A percentile compares a stretch with the other conserved stretches of the same genome.
phyloP scores from a whole-genome alignment of 2,329 filamentous ascomycete genomes.

The Metarhizium robertsii region DNA sequence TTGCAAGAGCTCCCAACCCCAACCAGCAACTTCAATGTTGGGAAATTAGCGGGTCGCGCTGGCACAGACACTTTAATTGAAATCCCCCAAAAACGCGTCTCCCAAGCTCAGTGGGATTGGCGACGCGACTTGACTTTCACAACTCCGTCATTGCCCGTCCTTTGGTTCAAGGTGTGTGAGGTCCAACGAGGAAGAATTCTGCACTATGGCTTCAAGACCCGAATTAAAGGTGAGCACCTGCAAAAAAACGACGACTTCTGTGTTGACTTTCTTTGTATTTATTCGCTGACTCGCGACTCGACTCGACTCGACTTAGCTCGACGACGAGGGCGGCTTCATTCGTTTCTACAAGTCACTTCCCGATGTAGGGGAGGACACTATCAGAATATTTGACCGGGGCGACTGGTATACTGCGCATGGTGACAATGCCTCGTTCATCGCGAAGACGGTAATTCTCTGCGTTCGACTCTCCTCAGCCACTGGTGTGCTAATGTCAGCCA shows the following conservation, averaged over 20 bases:
- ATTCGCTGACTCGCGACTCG: background rate
- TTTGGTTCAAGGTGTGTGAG: background rate
- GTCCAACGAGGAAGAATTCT: background rate
- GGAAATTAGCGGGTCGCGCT: background rate
- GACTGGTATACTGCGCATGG: conserved; percentile 96
- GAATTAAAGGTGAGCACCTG: background rate
- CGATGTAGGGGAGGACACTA: conserved; percentile 57
- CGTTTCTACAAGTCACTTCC: conserved; percentile 88
- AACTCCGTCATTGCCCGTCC: background rate
- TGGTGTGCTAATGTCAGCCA: conserved; percentile 19
- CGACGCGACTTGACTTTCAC: background rate
- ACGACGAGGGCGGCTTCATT: conserved; percentile 96
- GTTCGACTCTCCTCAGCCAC: background rate
- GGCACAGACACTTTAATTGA: background rate
- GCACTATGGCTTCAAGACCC: background rate
- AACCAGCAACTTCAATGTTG: background rate
- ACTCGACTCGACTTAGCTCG: conserved; percentile 49
- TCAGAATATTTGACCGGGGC: conserved; percentile 86
- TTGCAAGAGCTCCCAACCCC: background rate
- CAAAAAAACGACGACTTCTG: background rate
- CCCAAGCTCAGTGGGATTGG: background rate
- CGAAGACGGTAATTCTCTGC: conserved; percentile 51
- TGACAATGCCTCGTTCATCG: conserved; percentile 75
- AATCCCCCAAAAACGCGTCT: background rate
- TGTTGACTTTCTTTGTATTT: background rate